A percentile compares a stretch with the other conserved stretches of the same genome.
Conservation (phyloP, 495 filamentous ascomycete species). For the Aspergillus ellipticus region DNA sequence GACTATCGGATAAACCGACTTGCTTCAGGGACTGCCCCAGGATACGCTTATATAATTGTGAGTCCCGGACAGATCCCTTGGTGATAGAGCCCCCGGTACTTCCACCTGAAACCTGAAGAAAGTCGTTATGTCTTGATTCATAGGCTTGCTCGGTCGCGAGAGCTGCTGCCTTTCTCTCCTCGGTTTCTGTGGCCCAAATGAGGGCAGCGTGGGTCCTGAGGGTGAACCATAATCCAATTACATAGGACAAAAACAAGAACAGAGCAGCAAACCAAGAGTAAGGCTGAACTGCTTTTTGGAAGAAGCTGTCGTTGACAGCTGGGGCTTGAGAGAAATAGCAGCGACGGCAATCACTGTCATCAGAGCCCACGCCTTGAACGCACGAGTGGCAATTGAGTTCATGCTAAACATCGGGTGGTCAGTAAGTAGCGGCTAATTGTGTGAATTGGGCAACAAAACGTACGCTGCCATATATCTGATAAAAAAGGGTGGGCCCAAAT, state of each 20-base stretch:
- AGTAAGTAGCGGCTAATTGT: conserved; percentile 15
- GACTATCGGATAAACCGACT: conserved; percentile 58
- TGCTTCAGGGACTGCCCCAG: conserved; percentile 83
- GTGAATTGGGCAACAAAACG: conserved; percentile 26
- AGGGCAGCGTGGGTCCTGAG: conserved; percentile 92
- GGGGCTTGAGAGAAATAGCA: conserved; percentile 92
- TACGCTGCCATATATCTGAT: conserved; percentile 95
- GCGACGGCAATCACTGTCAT: conserved; percentile 71
- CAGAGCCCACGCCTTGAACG: conserved; percentile 40
- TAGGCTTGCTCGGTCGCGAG: conserved; percentile 37
- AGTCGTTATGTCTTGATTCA: conserved; percentile 35
- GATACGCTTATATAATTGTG: conserved; percentile 88
- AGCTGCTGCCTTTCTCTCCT: conserved; percentile 71
- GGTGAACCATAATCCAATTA: conserved; percentile 95
- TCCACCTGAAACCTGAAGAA: conserved; percentile 31
- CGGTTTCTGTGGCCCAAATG: conserved; percentile 87
- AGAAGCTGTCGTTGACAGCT: conserved; percentile 83
- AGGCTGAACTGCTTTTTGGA: conserved; percentile 80
- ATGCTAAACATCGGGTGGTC: conserved; percentile 51
- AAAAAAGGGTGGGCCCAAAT: conserved; percentile 98
- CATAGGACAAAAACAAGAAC: conserved; percentile 86
- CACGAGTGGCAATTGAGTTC: conserved; percentile 88
- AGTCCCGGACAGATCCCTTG: conserved; percentile 64
- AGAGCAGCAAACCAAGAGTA: conserved; percentile 86
- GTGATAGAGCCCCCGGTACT: conserved; percentile 21